Evolutionary conservation across 2,329 filamentous ascomycete species (phyloP).

Genomic region (Fusarium sp.): DNA sequence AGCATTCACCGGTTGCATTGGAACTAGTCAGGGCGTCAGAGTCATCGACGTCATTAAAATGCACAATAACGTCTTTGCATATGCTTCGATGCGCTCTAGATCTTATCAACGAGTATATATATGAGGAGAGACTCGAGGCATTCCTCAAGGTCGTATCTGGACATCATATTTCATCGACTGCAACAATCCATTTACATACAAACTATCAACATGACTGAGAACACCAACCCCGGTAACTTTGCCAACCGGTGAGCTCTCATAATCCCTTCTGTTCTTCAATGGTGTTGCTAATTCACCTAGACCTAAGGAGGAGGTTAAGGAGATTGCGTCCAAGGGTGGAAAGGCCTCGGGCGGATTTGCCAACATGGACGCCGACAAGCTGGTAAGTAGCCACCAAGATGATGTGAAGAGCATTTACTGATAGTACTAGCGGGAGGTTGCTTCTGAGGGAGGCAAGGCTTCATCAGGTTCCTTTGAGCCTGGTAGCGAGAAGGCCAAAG

Average conservation of each 20-base stretch:
- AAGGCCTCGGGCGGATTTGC: constrained; percentile 52
- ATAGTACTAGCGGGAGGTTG: constrained; percentile 55
- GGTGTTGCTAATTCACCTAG: constrained; percentile 20
- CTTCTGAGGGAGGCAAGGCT: constrained; percentile 62
- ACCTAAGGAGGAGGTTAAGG: constrained; percentile 54
- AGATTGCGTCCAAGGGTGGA: constrained; percentile 54
- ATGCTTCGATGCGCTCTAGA: too few relatives aligned
- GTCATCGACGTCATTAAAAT: constrained; percentile 15
- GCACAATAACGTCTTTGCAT: background rate
- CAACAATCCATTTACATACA: background rate
- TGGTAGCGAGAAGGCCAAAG: constrained; percentile 59
- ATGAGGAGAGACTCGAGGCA: fast-evolving
- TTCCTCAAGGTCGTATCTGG: background rate
- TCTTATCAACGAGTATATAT: background rate
- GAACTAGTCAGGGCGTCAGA: background rate
- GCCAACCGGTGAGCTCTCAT: constrained; percentile 38
- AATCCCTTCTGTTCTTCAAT: too few relatives aligned
- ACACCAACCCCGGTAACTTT: constrained; percentile 43
- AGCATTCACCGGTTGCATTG: background rate
- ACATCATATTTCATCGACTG: background rate
- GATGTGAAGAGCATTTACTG: constrained; percentile 6
- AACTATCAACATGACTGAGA: constrained; percentile 33
- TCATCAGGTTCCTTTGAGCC: constrained; percentile 63
- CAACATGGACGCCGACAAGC: constrained; percentile 53
- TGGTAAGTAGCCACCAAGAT: constrained; percentile 47